Evolutionary conservation across 306 rosid species (phyloP).

Genomic region (Vigna mungo): DNA sequence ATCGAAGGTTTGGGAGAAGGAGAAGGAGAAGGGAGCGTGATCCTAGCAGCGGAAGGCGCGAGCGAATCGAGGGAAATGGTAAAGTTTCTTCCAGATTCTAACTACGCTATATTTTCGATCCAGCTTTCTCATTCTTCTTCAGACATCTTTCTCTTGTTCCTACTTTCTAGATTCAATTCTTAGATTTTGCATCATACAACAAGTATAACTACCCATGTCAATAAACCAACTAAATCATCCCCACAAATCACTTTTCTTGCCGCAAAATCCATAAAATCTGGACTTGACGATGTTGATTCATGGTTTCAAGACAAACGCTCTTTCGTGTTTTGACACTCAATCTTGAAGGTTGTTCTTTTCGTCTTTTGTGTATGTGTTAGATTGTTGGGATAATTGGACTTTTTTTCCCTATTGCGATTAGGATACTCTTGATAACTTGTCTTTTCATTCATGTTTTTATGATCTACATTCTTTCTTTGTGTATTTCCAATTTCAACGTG

Average conservation of each 20-base stretch:
- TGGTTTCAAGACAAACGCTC: neutral
- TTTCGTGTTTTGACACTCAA: neutral
- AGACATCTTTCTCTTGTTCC: neutral
- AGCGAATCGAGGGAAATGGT: neutral
- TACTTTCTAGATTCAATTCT: neutral
- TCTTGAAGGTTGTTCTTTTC: neutral
- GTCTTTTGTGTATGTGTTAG: neutral
- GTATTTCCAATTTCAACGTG: conserved; percentile 17
- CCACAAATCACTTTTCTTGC: neutral
- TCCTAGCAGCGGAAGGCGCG: neutral
- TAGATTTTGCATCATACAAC: neutral
- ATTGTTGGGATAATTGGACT: neutral
- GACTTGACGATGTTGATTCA: neutral
- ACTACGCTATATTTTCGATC: neutral
- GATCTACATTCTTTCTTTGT: neutral
- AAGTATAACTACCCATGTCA: neutral
- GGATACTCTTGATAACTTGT: neutral
- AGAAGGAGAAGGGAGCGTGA: neutral
- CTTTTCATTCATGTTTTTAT: neutral
- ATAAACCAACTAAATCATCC: neutral
- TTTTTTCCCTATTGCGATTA: neutral
- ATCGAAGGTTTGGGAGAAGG: neutral
- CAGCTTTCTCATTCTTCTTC: too few species aligned
- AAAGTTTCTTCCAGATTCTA: neutral
- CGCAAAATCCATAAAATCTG: neutral